These are phyloP conservation scores for Claviceps pazoutovae DNA, from an alignment of 2,329 filamentous ascomycete genomes.

Conservation along the genomic window DNA sequence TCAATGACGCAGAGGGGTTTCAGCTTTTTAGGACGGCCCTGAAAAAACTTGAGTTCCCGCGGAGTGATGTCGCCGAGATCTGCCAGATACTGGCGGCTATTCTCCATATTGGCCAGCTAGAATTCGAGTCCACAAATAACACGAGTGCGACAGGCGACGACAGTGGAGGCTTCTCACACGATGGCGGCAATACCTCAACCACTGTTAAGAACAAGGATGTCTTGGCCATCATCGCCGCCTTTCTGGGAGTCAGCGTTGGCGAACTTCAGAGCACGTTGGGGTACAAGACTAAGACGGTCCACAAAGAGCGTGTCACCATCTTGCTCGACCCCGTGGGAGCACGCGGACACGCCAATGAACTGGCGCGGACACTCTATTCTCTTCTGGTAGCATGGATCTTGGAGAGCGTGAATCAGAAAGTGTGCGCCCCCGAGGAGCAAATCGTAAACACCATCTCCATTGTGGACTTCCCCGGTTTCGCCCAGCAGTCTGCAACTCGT, in stretches of 20 bases:
- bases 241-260: slow-evolving; percentile 68
- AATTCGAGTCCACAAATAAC: slow-evolving; percentile 71
- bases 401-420: slow-evolving; percentile 78
- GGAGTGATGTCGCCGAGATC: slow-evolving; percentile 88
- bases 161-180: slow-evolving; percentile 90
- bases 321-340: slow-evolving; percentile 92
- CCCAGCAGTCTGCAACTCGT: slow-evolving; percentile 68
- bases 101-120: slow-evolving; percentile 92
- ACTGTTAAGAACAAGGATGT: slow-evolving; percentile 89
- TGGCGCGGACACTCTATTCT: slow-evolving; percentile 85
- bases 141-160: slow-evolving; percentile 75
- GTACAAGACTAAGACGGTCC: slow-evolving; percentile 93
- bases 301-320: slow-evolving; percentile 92
- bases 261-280: slow-evolving; percentile 81
- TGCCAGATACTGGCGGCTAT: slow-evolving; percentile 90
- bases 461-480: slow-evolving; percentile 91
- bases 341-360: slow-evolving; percentile 80
- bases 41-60: slow-evolving; percentile 84
- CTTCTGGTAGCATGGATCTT: slow-evolving; percentile 88
- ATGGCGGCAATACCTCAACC: slow-evolving; percentile 76
- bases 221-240: slow-evolving; percentile 76
- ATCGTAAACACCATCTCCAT: slow-evolving; percentile 91
- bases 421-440: slow-evolving; percentile 75
- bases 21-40: slow-evolving; percentile 95
- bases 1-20: slow-evolving; percentile 92